Percentiles rank a stretch among this genome's conserved stretches.
phyloP scores from a whole-genome alignment of 2,329 filamentous ascomycete species.

The Cladosporium sp. region DNA sequence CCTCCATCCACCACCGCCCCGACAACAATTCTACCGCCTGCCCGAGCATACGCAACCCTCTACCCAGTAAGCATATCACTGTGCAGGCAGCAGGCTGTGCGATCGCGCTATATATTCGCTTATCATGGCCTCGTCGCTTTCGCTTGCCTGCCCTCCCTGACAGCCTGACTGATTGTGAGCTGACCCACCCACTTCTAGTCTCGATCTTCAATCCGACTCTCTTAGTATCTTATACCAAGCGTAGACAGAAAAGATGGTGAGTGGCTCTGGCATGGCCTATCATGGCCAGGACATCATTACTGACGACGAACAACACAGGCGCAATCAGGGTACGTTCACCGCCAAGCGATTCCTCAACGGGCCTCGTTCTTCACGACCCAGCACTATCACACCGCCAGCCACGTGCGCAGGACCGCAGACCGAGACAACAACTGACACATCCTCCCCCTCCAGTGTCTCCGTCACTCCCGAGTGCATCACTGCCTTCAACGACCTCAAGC shows the following conservation, averaged over 20 bases:
- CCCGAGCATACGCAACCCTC: background rate
- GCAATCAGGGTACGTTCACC: constrained; percentile 11
- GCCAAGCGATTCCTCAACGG: background rate
- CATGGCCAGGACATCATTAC: background rate
- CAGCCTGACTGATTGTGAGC: background rate
- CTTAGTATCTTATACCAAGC: constrained; percentile 5
- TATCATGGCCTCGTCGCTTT: background rate
- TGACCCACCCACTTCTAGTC: constrained; percentile 1
- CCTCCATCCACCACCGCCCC: background rate
- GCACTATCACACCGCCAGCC: background rate
- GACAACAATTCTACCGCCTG: constrained; percentile 7
- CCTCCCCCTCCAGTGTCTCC: constrained; percentile 53
- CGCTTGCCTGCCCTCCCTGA: background rate
- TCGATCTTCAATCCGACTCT: background rate
- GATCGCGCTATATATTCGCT: background rate
- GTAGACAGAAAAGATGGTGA: constrained; percentile 3
- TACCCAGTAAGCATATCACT: background rate
- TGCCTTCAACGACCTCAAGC: constrained; percentile 76
- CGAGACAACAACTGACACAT: no score
- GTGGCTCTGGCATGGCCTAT: background rate
- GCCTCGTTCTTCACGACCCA: background rate
- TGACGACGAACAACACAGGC: background rate
- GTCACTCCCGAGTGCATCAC: constrained; percentile 66
- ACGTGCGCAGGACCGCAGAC: background rate
- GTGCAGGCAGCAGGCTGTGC: background rate